Percentiles rank a stretch among this genome's conserved stretches.
These are phyloP conservation scores for Botryotinia calthae DNA, from an alignment of 2,329 filamentous ascomycete genomes.

Conservation along the genomic window DNA sequence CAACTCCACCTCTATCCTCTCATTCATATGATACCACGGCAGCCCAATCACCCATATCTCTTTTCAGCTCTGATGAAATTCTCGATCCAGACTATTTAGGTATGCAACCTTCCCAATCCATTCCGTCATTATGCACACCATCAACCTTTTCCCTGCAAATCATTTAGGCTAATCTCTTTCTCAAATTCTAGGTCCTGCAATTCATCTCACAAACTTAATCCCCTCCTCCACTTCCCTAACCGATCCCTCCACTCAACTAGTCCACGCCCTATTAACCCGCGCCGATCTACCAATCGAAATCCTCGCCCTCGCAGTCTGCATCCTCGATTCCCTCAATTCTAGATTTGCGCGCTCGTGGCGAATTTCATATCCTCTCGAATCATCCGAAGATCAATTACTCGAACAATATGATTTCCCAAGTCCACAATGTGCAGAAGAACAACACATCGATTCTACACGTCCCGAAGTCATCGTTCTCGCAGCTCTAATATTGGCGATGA, in stretches of 20 bases:
- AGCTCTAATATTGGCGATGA: constrained; percentile 61
- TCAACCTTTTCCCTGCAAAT: not conserved
- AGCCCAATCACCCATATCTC: constrained; percentile 25
- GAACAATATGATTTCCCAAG: constrained; percentile 36
- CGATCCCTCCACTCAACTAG: constrained; percentile 54
- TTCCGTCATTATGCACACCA: constrained; percentile 4
- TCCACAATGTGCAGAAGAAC: constrained; percentile 31
- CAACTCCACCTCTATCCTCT: constrained; percentile 60
- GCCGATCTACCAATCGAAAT: constrained; percentile 59
- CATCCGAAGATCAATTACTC: constrained; percentile 33
- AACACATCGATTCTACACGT: constrained; percentile 58
- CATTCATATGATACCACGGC: constrained; percentile 29
- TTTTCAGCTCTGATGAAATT: constrained; percentile 30
- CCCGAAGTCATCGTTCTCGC: constrained; percentile 64
- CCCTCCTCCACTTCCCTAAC: constrained; percentile 61
- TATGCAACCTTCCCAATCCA: constrained; percentile 28
- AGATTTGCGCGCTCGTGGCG: constrained; percentile 64
- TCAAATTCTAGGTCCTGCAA: constrained; percentile 55
- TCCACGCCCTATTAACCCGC: constrained; percentile 59
- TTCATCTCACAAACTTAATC: constrained; percentile 65
- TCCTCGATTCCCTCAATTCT: constrained; percentile 62
- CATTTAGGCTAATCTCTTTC: constrained; percentile 32
- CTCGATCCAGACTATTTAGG: constrained; percentile 35
- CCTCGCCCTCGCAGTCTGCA: constrained; percentile 63
- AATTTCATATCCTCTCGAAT: constrained; percentile 52